phyloP scores from a whole-genome alignment of 176 grass and related monocot genomes.

The Cymbopogon citratus region DNA sequence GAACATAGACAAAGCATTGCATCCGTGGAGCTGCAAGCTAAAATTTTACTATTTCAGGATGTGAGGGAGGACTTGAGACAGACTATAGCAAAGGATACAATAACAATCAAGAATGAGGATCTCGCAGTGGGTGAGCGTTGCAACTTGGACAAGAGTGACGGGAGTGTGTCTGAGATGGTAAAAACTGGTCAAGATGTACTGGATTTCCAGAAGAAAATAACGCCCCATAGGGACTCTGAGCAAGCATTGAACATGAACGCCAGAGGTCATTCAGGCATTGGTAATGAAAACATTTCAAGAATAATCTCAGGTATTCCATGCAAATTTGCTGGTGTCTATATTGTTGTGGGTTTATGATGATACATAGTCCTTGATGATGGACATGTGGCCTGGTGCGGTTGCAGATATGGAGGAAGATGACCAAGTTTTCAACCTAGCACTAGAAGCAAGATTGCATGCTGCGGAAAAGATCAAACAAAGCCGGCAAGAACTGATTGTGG shows the following conservation, averaged over 20 bases:
- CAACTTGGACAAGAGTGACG: conserved; percentile 2
- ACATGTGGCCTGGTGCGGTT: not conserved
- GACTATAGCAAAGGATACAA: conserved; percentile 63
- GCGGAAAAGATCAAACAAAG: conserved; percentile 53
- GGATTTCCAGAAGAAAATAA: conserved; percentile 94
- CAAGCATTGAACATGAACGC: conserved; percentile 7
- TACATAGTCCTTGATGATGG: not conserved
- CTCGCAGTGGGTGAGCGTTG: conserved; percentile 23
- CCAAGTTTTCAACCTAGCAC: conserved; percentile 45
- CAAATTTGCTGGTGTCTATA: not conserved
- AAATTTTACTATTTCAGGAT: conserved; percentile 48
- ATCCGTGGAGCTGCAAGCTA: conserved; percentile 8
- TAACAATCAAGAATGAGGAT: conserved; percentile 67
- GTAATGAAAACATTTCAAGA: conserved; percentile 42
- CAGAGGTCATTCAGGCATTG: not conserved
- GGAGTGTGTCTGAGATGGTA: conserved; percentile 10
- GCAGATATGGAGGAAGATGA: conserved; percentile 83
- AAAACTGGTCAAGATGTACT: conserved; percentile 36
- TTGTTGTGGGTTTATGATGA: not conserved
- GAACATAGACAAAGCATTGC: conserved; percentile 10
- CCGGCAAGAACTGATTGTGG: conserved; percentile 70
- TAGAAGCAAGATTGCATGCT: conserved; percentile 77
- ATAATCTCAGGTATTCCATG: conserved; percentile 42
- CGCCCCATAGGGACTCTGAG: conserved; percentile 24
- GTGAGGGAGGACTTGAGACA: conserved; percentile 81